Conservation (phyloP, 2,329 filamentous ascomycete species). For the Colletotrichum zoysiae region DNA sequence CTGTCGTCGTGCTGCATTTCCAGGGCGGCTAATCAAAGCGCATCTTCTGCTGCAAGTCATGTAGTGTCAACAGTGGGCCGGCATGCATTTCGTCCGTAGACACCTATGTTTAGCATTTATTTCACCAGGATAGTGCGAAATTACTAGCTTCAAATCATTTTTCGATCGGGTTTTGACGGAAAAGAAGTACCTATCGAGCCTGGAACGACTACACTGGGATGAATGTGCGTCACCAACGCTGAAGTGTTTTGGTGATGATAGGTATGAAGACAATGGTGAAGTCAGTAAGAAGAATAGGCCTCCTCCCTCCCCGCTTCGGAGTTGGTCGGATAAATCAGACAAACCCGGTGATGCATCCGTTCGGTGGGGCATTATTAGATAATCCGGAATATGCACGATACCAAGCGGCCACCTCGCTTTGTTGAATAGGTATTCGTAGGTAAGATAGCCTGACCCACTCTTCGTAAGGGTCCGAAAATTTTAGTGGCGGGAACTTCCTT, state of each 20-base stretch:
- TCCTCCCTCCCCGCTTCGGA: neutral
- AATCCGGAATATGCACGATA: neutral
- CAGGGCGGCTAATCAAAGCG: constrained; percentile 5
- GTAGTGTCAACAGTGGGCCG: constrained; percentile 35
- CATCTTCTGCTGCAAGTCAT: constrained; percentile 28
- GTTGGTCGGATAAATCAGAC: neutral
- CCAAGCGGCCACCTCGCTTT: neutral
- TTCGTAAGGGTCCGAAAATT: constrained; percentile 26
- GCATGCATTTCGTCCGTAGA: constrained; percentile 41
- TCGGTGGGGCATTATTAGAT: neutral
- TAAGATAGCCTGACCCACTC: neutral
- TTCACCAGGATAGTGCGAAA: constrained; percentile 15
- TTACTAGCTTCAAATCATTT: neutral
- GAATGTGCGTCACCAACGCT: neutral
- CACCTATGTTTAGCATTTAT: constrained; percentile 18
- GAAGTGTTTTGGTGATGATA: neutral
- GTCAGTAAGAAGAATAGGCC: neutral
- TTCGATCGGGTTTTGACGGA: neutral
- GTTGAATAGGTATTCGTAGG: too few relatives aligned
- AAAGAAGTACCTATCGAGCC: neutral
- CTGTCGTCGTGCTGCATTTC: neutral
- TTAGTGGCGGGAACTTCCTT: constrained; percentile 42
- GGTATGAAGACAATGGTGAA: neutral
- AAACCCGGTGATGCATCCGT: neutral
- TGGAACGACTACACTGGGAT: neutral